Evolutionary conservation across 176 grass and related monocot genomes (phyloP).

Genomic region (Zea mays): DNA sequence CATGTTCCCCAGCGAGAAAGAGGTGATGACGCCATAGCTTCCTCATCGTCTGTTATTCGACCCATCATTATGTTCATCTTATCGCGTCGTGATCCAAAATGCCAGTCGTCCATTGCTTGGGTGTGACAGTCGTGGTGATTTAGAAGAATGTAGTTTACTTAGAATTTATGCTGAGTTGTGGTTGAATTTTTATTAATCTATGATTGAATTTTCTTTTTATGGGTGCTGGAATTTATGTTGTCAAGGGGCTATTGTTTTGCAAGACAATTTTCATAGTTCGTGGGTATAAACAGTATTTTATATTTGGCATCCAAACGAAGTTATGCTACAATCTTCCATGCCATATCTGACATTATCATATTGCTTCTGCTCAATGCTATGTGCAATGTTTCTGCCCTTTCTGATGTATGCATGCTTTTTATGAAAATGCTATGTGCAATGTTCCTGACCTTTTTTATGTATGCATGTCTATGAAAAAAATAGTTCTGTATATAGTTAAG

Average conservation of each 20-base stretch:
- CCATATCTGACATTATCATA: too few species aligned
- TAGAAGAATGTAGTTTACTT: constrained; percentile 15
- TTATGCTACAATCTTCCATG: too few species aligned
- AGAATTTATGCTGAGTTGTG: neutral
- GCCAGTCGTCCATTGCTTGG: neutral
- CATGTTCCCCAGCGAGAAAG: constrained; percentile 74
- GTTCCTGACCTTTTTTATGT: too few species aligned
- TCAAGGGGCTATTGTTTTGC: neutral
- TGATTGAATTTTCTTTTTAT: neutral
- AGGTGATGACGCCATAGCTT: constrained; percentile 53
- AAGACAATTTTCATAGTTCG: neutral
- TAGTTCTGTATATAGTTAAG: too few species aligned
- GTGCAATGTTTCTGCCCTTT: too few species aligned
- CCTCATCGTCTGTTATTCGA: neutral
- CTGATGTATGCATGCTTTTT: too few species aligned
- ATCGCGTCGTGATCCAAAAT: constrained; percentile 14
- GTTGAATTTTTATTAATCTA: neutral
- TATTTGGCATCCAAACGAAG: too few species aligned
- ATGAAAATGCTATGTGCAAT: too few species aligned
- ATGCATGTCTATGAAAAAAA: too few species aligned
- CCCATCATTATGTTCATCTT: neutral
- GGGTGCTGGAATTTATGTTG: neutral
- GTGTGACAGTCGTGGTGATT: neutral
- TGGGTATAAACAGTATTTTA: neutral
- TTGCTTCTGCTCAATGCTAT: too few species aligned